Evolutionary conservation across 768 basidiomycete species (phyloP).

Genomic region (Pholiota molesta): DNA sequence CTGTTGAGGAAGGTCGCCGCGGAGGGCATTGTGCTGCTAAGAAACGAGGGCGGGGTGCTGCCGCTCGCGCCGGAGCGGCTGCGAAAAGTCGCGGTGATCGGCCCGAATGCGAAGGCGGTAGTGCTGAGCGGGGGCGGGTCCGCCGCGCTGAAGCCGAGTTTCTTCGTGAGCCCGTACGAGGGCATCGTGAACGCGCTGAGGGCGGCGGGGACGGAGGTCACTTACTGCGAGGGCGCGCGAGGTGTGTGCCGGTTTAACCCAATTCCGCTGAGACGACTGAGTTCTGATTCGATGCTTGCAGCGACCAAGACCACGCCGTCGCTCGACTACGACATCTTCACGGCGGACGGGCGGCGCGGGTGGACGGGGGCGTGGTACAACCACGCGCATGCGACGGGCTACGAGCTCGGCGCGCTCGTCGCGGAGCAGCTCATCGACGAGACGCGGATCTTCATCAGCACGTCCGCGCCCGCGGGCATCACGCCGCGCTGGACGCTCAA

Average conservation of each 20-base stretch:
- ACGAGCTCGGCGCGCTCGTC: constrained; percentile 46
- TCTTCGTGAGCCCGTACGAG: constrained; percentile 77
- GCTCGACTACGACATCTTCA: constrained; percentile 68
- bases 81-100: constrained; percentile 77
- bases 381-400: constrained; percentile 60
- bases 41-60: constrained; percentile 61
- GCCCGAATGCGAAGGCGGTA: constrained; percentile 67
- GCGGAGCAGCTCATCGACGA: constrained; percentile 55
- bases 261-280: no score
- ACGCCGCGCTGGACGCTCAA: constrained; percentile 66
- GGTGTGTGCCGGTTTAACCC: no score
- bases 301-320: constrained; percentile 68
- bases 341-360: constrained; percentile 61
- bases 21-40: constrained; percentile 74
- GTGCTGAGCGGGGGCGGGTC: constrained; percentile 74
- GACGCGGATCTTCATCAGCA: constrained; percentile 66
- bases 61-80: constrained; percentile 52
- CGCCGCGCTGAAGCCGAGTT: constrained; percentile 72
- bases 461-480: constrained; percentile 55
- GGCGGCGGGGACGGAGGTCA: constrained; percentile 45
- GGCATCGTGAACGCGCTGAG: constrained; percentile 67
- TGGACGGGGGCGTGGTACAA: constrained; percentile 68
- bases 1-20: constrained; percentile 71
- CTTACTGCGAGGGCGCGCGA: constrained; percentile 70
- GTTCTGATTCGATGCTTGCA: constrained; percentile 26